These are phyloP conservation scores for Quercus lobata DNA, from an alignment of 331 rosid species.

Conservation along the genomic window DNA sequence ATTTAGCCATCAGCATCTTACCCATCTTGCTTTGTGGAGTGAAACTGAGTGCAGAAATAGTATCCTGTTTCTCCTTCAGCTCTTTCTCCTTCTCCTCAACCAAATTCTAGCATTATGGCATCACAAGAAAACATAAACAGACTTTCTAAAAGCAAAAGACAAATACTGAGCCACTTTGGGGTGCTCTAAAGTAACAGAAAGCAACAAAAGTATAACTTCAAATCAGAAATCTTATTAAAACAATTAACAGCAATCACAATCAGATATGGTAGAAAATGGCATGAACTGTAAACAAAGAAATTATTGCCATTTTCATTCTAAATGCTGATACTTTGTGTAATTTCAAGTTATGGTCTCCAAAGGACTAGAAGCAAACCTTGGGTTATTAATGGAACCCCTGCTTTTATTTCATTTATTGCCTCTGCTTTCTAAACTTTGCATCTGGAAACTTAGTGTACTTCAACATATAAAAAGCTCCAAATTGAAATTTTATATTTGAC, in stretches of 20 bases:
- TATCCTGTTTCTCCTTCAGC: conserved; percentile 83
- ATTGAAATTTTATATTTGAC: too few species aligned
- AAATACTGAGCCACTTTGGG: neutral
- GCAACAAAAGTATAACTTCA: neutral
- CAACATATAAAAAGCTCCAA: too few species aligned
- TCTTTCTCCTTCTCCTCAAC: conserved; percentile 88
- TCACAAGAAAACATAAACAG: neutral
- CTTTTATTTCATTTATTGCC: too few species aligned
- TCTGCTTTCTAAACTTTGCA: too few species aligned
- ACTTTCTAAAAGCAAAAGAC: neutral
- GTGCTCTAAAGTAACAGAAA: neutral
- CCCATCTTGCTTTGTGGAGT: conserved; percentile 96
- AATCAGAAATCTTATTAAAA: neutral
- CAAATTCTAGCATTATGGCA: conserved; percentile 50
- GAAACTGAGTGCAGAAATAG: conserved; percentile 78
- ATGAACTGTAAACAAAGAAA: neutral
- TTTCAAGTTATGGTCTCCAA: conserved; percentile 1
- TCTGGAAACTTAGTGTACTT: too few species aligned
- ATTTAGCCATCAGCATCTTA: conserved; percentile 91
- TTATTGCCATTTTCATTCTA: too few species aligned
- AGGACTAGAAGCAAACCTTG: neutral
- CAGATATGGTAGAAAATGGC: neutral
- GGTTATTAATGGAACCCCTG: too few species aligned
- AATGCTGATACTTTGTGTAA: too few species aligned
- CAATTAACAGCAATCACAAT: neutral